Base-by-base conservation (phyloP, 2,329 filamentous ascomycete genomes). In the Trichoderma sp. region DNA sequence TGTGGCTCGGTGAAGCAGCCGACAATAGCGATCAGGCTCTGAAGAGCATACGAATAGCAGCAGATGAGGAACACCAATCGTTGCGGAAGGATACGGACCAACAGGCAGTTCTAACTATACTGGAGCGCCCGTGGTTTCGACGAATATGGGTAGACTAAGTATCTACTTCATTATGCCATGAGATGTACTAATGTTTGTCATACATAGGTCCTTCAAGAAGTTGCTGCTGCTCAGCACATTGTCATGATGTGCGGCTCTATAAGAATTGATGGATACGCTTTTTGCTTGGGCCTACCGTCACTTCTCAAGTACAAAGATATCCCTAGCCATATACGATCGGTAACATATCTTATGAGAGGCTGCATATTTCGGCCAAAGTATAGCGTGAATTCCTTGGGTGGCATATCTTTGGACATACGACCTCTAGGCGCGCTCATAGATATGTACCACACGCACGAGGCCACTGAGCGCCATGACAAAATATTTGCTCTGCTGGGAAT, bases 401-500 rank as follows among this genome's bases (percentile, higher is more conserved):
- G 29, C 4, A 27, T 65, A 62, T 73, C 71, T 62, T 75, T 89
- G n/a, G 60, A 73, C 24, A 66, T 75, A 56, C 59, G 74, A 0
- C 60, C 74, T 31, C 68, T 75, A 7, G 74, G 74, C 18, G 68
- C 60, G 14, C 45, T 75, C 7, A 59, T 75, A 21, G 74, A 75
- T 41, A 73, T 73, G 74, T 75, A 75, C 38, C 74, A 73, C 16
- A 33, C 68, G 2, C 68, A 71, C 33, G 77, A 78, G 27, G 75
- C 78, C 9, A 75, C 76, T 14, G 78, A 79, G 53, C 75, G 76
- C n/a, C 77, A 77, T 24, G 78, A 79, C 50, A 79, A 78, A 33
- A 76, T 79, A 4, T 79, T 79, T 67, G 78, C 77, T 6, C 59
- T 77, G 2, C 75, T 80, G 4, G 77, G 79, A 27, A 79, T 80